phyloP scores from a whole-genome alignment of 305 asterid genomes.

The Plantago coronopus region DNA sequence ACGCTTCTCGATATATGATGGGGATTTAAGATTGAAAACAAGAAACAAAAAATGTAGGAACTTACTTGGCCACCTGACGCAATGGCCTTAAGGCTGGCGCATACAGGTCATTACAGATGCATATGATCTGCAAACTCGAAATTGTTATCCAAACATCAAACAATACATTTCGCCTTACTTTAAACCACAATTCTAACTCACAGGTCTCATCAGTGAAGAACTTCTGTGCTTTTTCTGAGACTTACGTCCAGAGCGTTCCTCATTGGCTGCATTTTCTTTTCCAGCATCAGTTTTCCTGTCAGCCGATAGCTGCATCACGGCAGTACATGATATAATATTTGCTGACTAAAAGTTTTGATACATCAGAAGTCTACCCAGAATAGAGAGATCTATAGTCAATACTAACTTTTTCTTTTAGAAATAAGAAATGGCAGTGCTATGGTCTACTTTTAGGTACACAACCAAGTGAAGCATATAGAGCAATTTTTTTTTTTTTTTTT shows the following conservation, averaged over 20 bases:
- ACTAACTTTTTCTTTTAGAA: neutral
- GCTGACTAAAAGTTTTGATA: neutral
- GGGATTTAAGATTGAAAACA: constrained; percentile 16
- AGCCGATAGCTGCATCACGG: constrained; percentile 63
- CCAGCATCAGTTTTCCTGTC: constrained; percentile 62
- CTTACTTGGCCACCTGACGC: constrained; percentile 98
- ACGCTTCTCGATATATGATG: constrained; percentile 11
- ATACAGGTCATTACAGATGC: constrained; percentile 94
- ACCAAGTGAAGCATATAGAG: constrained; percentile 1
- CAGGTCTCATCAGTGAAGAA: constrained; percentile 76
- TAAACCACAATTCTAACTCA: constrained; percentile 38
- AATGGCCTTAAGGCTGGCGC: constrained; percentile 88
- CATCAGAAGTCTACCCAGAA: no score
- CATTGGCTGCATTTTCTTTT: constrained; percentile 58
- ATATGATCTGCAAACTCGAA: constrained; percentile 64
- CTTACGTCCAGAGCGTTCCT: constrained; percentile 50
- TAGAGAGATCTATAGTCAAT: no score
- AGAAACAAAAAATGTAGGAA: constrained; percentile 19
- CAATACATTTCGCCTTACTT: constrained; percentile 17
- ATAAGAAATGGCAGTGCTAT: neutral
- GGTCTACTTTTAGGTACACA: neutral
- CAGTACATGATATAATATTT: constrained; percentile 21
- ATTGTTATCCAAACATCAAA: constrained; percentile 29
- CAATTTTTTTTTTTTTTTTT: no score
- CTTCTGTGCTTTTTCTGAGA: constrained; percentile 55